Evolutionary conservation across 192 early-diverging fungal species (phyloP).

Genomic region (Gryganskiella cystojenkinii): DNA sequence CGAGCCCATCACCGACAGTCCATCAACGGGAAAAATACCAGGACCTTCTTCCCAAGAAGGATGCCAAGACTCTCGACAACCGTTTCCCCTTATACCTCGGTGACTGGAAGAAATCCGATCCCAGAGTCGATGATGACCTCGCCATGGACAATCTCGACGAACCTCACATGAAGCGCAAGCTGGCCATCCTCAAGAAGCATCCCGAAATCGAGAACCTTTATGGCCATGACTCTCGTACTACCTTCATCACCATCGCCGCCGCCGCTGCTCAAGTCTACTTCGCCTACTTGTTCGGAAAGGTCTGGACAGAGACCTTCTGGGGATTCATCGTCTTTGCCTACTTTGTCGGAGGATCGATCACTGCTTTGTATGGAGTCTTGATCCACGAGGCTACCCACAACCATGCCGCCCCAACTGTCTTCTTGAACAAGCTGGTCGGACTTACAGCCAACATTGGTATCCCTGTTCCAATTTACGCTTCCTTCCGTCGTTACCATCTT

Average conservation of each 20-base stretch:
- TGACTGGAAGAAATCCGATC: conserved; percentile 85
- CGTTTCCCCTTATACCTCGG: conserved; percentile 85
- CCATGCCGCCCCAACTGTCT: conserved; percentile 76
- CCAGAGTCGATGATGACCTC: conserved; percentile 75
- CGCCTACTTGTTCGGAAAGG: conserved; percentile 81
- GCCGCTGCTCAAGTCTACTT: conserved; percentile 77
- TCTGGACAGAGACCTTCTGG: conserved; percentile 73
- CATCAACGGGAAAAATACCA: conserved; percentile 36
- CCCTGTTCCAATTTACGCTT: conserved; percentile 80
- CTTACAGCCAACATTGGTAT: conserved; percentile 89
- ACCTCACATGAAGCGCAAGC: conserved; percentile 92
- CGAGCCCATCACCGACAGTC: conserved; percentile 24
- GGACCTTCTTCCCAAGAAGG: conserved; percentile 35
- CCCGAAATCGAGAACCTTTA: conserved; percentile 91
- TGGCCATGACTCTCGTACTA: conserved; percentile 83
- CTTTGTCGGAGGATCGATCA: conserved; percentile 85
- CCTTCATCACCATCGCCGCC: conserved; percentile 74
- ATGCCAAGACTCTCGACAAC: conserved; percentile 62
- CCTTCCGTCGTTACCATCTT: conserved; percentile 89
- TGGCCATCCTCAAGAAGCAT: conserved; percentile 86
- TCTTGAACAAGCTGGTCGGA: conserved; percentile 85
- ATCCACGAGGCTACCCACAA: conserved; percentile 96
- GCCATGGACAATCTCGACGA: conserved; percentile 92
- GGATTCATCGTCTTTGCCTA: conserved; percentile 75
- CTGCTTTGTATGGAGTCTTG: conserved; percentile 82